A percentile compares a stretch with the other conserved stretches of the same genome.
Conservation (phyloP, 169 alveolate species). For the Perkinsus marinus region DNA sequence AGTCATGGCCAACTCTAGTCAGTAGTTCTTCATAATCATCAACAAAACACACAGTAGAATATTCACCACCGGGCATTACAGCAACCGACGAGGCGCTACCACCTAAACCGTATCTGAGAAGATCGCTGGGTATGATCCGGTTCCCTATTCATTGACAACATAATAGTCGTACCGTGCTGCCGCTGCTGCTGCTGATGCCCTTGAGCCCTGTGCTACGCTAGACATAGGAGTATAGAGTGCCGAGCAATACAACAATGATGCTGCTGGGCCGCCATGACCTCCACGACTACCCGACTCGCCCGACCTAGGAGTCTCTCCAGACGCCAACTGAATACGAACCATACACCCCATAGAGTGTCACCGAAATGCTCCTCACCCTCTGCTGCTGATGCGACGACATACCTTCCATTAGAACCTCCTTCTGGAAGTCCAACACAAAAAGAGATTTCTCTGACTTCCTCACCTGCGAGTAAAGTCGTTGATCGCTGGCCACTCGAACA, state of each 20-base stretch:
- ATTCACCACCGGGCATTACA: no score
- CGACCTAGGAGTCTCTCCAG: neutral
- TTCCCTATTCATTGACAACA: no score
- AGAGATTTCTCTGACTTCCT: neutral
- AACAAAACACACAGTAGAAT: neutral
- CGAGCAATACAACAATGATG: neutral
- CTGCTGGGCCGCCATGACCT: neutral
- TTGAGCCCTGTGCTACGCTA: neutral
- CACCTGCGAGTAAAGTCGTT: neutral
- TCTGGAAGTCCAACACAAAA: neutral
- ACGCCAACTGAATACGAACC: neutral
- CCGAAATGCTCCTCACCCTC: neutral
- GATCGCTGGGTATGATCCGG: no score
- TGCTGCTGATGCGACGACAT: neutral
- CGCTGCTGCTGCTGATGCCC: neutral
- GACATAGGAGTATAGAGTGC: neutral
- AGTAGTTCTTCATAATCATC: neutral
- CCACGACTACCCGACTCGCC: neutral
- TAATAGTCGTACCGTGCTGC: neutral
- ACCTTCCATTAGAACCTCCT: neutral
- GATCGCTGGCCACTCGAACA: neutral
- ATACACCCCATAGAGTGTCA: neutral
- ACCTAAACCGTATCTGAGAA: no score
- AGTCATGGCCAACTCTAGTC: neutral
- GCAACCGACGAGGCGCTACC: no score